phyloP scores from a whole-genome alignment of 176 grass and related monocot species.

The maize (Zea mays) region Zm-B73-REFERENCE-NAM-5.0 NC_050099.1:155753001-155753500 shows the following conservation, averaged over 20 bases:
- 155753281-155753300: neutral
- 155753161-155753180: conserved; percentile 92
- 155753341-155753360: neutral
- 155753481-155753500: conserved; percentile 10
- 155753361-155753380: neutral
- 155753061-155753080: conserved; percentile 88
- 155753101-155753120: conserved; percentile 83
- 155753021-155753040: neutral
- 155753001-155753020: neutral
- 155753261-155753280: conserved; percentile 1
- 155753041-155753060: conserved; percentile 73
- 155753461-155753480: conserved; percentile 12
- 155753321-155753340: conserved; percentile 13
- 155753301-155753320: neutral
- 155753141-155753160: conserved; percentile 93
- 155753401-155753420: neutral
- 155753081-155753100: conserved; percentile 93
- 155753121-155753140: conserved; percentile 95
- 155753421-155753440: neutral
- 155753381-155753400: neutral
- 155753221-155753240: neutral
- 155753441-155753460: neutral
- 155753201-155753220: neutral
- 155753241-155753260: neutral
- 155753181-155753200: conserved; percentile 39